Evolutionary conservation across 2,329 filamentous ascomycete species (phyloP).

Genomic region (Calonectria hawksworthii): DNA sequence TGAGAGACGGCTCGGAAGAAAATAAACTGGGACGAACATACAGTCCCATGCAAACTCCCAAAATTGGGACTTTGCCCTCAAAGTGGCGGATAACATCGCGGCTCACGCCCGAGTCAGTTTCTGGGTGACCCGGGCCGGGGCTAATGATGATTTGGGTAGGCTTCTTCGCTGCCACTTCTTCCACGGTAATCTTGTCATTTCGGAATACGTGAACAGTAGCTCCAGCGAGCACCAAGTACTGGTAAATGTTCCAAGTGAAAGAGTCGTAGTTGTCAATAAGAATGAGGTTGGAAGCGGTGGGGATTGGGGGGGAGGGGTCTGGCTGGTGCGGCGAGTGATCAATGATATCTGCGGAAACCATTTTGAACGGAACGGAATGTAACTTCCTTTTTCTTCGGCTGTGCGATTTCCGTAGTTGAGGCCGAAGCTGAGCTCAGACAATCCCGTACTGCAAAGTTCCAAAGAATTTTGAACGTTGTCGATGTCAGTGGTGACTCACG

Average conservation of each 20-base stretch:
- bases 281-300: slow-evolving; percentile 89
- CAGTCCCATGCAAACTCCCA: slow-evolving; percentile 99
- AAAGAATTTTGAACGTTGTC: slow-evolving; percentile 28
- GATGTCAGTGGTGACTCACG: slow-evolving; percentile 40
- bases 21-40: slow-evolving; percentile 50
- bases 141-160: slow-evolving; percentile 96
- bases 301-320: slow-evolving; percentile 77
- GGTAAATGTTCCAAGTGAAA: slow-evolving; percentile 99
- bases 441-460: neutral
- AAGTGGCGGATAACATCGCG: slow-evolving; percentile 93
- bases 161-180: slow-evolving; percentile 85
- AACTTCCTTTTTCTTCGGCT: neutral
- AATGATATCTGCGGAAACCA: slow-evolving; percentile 66
- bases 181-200: slow-evolving; percentile 91
- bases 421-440: neutral
- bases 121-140: slow-evolving; percentile 93
- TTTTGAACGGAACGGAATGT: slow-evolving; percentile 49
- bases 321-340: slow-evolving; percentile 93
- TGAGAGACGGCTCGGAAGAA: slow-evolving; percentile 8
- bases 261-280: slow-evolving; percentile 99
- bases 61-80: slow-evolving; percentile 91
- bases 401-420: neutral
- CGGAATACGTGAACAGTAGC: slow-evolving; percentile 90
- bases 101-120: slow-evolving; percentile 92
- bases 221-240: slow-evolving; percentile 96